Base-by-base conservation (phyloP, 2,329 filamentous ascomycete species). In the Nannizziopsis barbatae region DNA sequence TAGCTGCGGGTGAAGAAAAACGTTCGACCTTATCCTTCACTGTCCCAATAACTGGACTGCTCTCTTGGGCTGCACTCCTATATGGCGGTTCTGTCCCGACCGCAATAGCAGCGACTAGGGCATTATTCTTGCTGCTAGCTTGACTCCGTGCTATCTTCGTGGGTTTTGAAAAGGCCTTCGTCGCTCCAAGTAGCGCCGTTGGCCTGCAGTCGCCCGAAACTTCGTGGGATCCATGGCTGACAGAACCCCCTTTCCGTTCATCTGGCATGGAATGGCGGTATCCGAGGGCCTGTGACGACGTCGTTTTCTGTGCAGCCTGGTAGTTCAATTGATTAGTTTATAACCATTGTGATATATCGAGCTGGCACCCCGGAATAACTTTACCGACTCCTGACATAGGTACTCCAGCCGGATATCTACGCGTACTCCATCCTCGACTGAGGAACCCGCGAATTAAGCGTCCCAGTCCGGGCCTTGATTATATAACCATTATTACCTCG, bases 1-100 rank as follows among this genome's bases (percentile, higher is more conserved):
- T 54, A 18, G 31, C 9, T 27, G 17, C 32, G n/a, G 10, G 9
- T 8, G 31, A 37, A n/a, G 57, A 55, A 49, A 66, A 65, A 44
- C 50, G 57, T 42, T 62, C 62, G 42, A 68, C 65, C 50, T 62
- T 68, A 50, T 66, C 63, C 53, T 54, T 66, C 36, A 69, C 66
- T 4, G 64, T 62, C 17, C 62, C 62, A 17, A 57, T 55, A 52
- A 62, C 60, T 32, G 2, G 32, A 14, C 9, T 2, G 18, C 12
- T 10, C 9, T 20, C 42, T 10, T 27, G 17, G 10, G 8, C 14
- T 4, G 5, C 20, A 30, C 3, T 14, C 11, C 27, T 30, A 10
- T 15, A 14, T 22, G 31, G 11, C 1, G 18, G 37, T 51, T 47
- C 51, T 55, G 45, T 52, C 53, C 40, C 50, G 45, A 5, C 47